Percentiles rank a stretch among this genome's conserved stretches.
Conservation (phyloP, 2,329 filamentous ascomycete genomes). For the Diaporthe velutina region DNA sequence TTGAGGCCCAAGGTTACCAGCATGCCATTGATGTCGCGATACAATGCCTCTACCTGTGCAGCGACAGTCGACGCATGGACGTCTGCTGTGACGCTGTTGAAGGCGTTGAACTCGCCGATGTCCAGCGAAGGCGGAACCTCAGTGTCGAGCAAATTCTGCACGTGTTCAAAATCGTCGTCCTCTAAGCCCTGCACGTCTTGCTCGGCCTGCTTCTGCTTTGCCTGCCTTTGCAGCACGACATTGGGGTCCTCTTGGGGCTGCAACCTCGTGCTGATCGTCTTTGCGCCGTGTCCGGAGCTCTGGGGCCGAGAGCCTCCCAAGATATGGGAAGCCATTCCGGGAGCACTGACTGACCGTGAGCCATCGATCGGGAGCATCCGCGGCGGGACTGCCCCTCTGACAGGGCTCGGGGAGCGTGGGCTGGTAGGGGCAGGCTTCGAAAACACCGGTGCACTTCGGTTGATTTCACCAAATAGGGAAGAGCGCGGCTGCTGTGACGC, state of each 20-base stretch:
- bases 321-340: constrained; percentile 69
- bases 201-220: constrained; percentile 67
- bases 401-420: constrained; percentile 80
- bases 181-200: constrained; percentile 70
- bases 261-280: constrained; percentile 56
- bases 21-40: constrained; percentile 92
- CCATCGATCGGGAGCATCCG: constrained; percentile 63
- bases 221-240: constrained; percentile 63
- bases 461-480: constrained; percentile 67
- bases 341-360: constrained; percentile 70
- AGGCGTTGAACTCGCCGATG: constrained; percentile 77
- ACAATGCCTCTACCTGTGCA: constrained; percentile 75
- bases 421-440: constrained; percentile 67
- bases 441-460: constrained; percentile 64
- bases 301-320: constrained; percentile 54
- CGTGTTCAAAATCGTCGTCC: constrained; percentile 80
- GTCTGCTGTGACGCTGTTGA: constrained; percentile 65
- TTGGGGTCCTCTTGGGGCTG: constrained; percentile 59
- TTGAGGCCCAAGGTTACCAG: constrained; percentile 93
- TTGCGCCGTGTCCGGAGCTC: constrained; percentile 47
- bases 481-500: constrained; percentile 55
- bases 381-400: constrained; percentile 69
- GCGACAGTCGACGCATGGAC: constrained; percentile 68
- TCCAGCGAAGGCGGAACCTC: constrained; percentile 71
- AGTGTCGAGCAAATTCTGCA: constrained; percentile 74